These are phyloP conservation scores for Diaporthe capsici DNA, from an alignment of 2,329 filamentous ascomycete genomes.

Conservation along the genomic window DNA sequence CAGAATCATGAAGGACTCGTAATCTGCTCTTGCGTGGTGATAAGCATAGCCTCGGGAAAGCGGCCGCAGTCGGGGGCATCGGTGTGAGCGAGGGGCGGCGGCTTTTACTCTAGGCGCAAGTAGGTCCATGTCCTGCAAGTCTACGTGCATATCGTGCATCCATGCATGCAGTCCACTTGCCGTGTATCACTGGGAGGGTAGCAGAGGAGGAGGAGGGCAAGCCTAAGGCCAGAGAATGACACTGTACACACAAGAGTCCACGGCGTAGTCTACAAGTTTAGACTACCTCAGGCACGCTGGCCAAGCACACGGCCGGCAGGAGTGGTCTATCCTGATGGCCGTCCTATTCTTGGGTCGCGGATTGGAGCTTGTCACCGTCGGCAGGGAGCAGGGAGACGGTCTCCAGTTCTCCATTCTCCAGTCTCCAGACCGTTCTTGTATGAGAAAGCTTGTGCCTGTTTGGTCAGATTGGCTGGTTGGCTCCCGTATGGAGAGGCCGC, in stretches of 20 bases:
- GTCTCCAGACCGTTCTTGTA: conserved; percentile 22
- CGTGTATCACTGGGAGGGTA: neutral
- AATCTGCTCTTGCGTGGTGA: conserved; percentile 2
- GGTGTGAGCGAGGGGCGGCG: conserved; percentile 10
- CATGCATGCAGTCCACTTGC: neutral
- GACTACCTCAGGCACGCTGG: neutral
- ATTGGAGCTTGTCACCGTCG: conserved; percentile 29
- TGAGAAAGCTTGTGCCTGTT: conserved; percentile 2
- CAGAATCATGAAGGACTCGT: conserved; percentile 16
- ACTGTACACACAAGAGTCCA: neutral
- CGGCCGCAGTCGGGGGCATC: conserved; percentile 18
- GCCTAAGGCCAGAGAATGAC: neutral
- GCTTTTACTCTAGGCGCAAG: neutral
- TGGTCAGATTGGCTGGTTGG: conserved; percentile 6
- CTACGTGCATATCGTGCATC: neutral
- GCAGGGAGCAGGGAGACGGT: conserved; percentile 11
- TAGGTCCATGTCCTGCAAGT: neutral
- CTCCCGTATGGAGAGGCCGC: conserved; percentile 15
- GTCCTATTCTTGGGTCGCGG: conserved; percentile 25
- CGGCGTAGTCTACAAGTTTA: neutral
- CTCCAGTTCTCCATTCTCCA: conserved; percentile 3
- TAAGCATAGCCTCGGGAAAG: conserved; percentile 5
- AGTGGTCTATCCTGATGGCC: neutral
- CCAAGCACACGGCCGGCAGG: conserved; percentile 15
- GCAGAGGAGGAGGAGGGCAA: no score